A percentile compares a stretch with the other conserved stretches of the same genome.
Conservation (phyloP, 495 filamentous ascomycete genomes). For the Tuber umbilicatum region DNA sequence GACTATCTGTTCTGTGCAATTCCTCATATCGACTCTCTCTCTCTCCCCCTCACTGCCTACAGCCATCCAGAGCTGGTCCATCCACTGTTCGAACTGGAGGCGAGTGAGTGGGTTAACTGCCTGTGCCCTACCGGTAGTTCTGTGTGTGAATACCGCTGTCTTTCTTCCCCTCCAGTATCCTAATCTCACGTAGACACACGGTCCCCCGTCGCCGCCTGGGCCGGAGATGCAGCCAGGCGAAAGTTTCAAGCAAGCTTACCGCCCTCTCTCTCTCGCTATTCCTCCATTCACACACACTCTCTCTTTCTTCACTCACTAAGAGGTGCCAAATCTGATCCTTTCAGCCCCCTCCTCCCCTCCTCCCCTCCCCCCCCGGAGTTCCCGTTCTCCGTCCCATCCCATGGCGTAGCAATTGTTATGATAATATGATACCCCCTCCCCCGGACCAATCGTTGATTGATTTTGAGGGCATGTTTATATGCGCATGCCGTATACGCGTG, state of each 20-base stretch:
- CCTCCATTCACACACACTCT: not conserved
- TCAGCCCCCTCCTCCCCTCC: not conserved
- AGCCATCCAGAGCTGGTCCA: not conserved
- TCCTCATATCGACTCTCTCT: not conserved
- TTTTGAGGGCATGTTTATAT: not conserved
- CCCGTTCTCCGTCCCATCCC: not conserved
- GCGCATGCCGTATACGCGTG: not conserved
- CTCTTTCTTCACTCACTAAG: not conserved
- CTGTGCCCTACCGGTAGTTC: not conserved
- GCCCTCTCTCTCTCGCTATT: not conserved
- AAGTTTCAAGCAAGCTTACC: not conserved
- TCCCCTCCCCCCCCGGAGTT: not conserved
- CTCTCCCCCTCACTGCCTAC: no score
- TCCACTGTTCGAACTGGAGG: not conserved
- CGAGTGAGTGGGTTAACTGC: not conserved
- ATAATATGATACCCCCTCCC: not conserved
- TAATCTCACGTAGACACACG: not conserved
- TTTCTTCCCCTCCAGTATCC: no score
- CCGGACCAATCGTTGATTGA: not conserved
- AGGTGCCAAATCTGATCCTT: not conserved
- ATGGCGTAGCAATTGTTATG: not conserved
- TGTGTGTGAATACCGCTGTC: not conserved
- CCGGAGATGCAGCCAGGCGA: conserved; percentile 1
- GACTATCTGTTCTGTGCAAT: not conserved
- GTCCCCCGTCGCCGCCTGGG: not conserved